Conservation (phyloP, 441 rosid genomes). For the Lagerstroemia fauriei region DNA sequence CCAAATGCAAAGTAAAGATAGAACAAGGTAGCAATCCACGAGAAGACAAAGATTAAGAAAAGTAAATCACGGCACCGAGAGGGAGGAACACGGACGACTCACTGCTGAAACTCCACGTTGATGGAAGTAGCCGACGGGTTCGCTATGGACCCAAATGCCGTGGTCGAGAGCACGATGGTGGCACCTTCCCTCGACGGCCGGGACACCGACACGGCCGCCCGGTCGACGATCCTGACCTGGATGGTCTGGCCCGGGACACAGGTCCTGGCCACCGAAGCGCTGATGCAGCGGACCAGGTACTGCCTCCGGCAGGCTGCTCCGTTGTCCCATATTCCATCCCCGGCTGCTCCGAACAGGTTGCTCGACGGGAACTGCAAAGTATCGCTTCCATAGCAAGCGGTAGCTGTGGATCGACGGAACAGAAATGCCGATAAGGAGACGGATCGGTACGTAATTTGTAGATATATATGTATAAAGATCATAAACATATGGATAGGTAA, state of each 20-base stretch:
- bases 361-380: conserved; percentile 44
- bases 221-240: conserved; percentile 46
- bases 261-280: conserved; percentile 33
- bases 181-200: conserved; percentile 38
- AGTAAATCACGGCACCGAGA: no score
- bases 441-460: no score
- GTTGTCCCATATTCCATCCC: conserved; percentile 64
- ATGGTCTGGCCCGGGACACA: conserved; percentile 41
- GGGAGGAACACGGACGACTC: conserved; percentile 11
- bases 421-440: no score
- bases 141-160: conserved; percentile 47
- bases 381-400: conserved; percentile 51
- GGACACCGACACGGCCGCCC: conserved; percentile 37
- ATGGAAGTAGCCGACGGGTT: conserved; percentile 28
- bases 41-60: not conserved
- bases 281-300: conserved; percentile 54
- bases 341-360: conserved; percentile 56
- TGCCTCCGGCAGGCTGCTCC: conserved; percentile 20
- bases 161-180: conserved; percentile 44
- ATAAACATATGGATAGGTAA: no score
- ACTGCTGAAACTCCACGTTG: conserved; percentile 54
- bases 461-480: no score
- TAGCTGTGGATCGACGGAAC: conserved; percentile 34
- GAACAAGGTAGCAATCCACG: no score
- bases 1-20: no score